Base-by-base conservation (phyloP, 177 flowering plant genomes). In the Vitis hybrid region DNA sequence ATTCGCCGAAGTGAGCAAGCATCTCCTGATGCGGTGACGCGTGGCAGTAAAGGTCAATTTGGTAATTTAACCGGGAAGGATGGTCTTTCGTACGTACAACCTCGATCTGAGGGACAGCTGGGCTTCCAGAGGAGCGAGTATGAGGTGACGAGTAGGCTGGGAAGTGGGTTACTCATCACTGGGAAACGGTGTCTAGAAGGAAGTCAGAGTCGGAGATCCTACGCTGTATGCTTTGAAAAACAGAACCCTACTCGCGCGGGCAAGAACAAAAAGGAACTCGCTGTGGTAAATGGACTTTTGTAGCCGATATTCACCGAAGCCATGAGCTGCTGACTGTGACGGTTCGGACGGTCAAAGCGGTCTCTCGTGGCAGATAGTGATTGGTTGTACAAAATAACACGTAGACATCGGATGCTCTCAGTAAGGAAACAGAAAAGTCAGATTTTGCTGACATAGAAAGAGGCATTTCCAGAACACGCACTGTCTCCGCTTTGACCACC, bases 361-460 rank as follows among this genome's bases (percentile, higher is more conserved):
- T 39, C 45, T 39, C 45, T 39, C 45, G 45, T 39, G 45, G 45
- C 45, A 39, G 45, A 6, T 39, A 39, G 8, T 39, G 45, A 39
- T 39, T 39, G 45, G 45, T 39, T 1, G 0, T 4, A 39, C 4
- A 39, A 39, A 39, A 0, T 39, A 7, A 39, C 45, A 39, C 45
- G 45, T 39, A 39, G 45, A 39, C 45, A 39, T 39, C 45, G 1
- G 45, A 39, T 39, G 4, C 45, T 39, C 19, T 60, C 16, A 19
- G 16, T 11, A 67, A 67, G 1, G 51, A 57, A 45, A 14, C 31
- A 10, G 75, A 71, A 76, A 76, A 76, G 79, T 76, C 79, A 76
- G 68, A 76, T 3, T 61, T 64, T 76, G 73, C 29, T 65, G 79
- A 76, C 73, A 65, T 16, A 73, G 73, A 68, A 62, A 58, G 62